A percentile compares a stretch with the other conserved stretches of the same genome.
Conservation (phyloP, 768 basidiomycete species). For the Galerina sulciceps region DNA sequence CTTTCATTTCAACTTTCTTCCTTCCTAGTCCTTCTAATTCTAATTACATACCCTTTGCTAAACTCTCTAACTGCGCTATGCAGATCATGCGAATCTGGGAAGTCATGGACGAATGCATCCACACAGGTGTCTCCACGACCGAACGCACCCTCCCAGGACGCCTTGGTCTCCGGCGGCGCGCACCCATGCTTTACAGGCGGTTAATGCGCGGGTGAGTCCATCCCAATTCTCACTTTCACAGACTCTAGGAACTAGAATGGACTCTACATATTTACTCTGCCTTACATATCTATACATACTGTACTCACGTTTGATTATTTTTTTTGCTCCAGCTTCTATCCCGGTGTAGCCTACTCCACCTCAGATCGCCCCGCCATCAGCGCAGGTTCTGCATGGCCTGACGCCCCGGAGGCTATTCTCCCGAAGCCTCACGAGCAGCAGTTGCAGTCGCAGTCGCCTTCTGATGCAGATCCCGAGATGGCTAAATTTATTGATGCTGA, state of each 20-base stretch:
- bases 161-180: conserved; percentile 75
- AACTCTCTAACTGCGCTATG: neutral
- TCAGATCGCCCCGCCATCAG: conserved; percentile 33
- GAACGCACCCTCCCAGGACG: conserved; percentile 89
- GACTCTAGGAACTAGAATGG: too few species aligned
- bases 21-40: neutral
- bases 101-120: conserved; percentile 94
- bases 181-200: conserved; percentile 87
- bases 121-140: conserved; percentile 77
- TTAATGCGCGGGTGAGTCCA: conserved; percentile 81
- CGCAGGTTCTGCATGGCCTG: conserved; percentile 17
- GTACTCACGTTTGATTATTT: conserved; percentile 1
- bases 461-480: neutral
- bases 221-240: neutral
- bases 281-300: neutral
- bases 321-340: conserved; percentile 45
- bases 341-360: conserved; percentile 42
- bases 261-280: too few species aligned
- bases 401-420: conserved; percentile 4
- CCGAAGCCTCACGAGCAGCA: neutral
- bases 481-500: neutral
- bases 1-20: too few species aligned
- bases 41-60: too few species aligned
- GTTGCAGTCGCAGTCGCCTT: neutral
- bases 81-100: conserved; percentile 79